These are phyloP conservation scores for Aspergillus viridinutans DNA, from an alignment of 2,329 filamentous ascomycete genomes.

Conservation along the genomic window DNA sequence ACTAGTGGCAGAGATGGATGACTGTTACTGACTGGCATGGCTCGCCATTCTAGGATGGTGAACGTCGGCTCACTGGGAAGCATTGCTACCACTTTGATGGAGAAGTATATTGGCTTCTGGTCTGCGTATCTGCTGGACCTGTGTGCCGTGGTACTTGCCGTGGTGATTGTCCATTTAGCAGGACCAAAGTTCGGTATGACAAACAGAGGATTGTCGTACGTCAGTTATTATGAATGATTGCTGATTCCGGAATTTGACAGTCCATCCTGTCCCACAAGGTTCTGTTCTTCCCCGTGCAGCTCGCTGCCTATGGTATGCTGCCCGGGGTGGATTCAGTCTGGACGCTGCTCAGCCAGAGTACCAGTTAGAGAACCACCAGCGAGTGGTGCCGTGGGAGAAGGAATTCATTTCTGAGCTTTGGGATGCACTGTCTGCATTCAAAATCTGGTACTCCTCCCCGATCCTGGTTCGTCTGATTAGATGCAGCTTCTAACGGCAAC, in stretches of 20 bases:
- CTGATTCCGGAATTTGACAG: background rate
- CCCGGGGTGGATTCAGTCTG: background rate
- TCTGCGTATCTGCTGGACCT: slow-evolving; percentile 1
- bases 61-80: background rate
- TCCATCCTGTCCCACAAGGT: background rate
- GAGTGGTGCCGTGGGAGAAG: slow-evolving; percentile 1
- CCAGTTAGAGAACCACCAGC: background rate
- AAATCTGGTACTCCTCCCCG: background rate
- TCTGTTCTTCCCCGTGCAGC: background rate
- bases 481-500: background rate
- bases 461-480: too few relatives aligned
- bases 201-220: background rate
- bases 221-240: background rate
- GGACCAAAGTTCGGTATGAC: background rate
- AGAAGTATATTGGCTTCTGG: slow-evolving; percentile 5
- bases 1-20: background rate
- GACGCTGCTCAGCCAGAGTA: background rate
- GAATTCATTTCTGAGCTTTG: background rate
- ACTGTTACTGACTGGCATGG: background rate
- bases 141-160: background rate
- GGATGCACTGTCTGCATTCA: background rate
- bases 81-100: slow-evolving; percentile 1
- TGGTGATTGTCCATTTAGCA: background rate
- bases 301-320: background rate
- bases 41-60: background rate